Base-by-base conservation (phyloP, 2,329 filamentous ascomycete species). In the Clonostachys solani region DNA sequence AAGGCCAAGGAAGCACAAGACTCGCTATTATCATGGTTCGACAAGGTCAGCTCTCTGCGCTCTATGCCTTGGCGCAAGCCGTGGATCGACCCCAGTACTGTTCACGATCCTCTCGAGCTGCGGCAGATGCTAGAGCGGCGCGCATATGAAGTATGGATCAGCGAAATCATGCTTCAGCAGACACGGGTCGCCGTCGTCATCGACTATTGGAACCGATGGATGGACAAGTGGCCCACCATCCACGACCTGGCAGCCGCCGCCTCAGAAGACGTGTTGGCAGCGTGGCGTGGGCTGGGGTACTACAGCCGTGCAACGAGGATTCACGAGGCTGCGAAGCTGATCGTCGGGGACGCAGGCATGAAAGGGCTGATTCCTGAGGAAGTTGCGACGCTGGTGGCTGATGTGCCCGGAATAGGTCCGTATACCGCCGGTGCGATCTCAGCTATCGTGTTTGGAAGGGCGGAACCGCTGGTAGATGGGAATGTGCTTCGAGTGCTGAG, bases 151-250 rank as follows among this genome's bases (percentile, higher is more conserved):
- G 81, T 85, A 42, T 84, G 81, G 78, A 82, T 85, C 57, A 81
- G 76, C 56, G 81, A 85, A 64, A 78, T 84, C 54, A 85, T 85
- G 81, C 71, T 84, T 12, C 81, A 85, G 60, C 81, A 85, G 62
- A 85, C 81, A 3, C 77, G 81, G 29, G 81, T 85, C 5, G 72
- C 77, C 3, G 76, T 75, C 7, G 81, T 84, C 1, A 76, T 83
- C 17, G 78, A 76, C 43, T 85, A 85, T 59, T 85, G 81, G 77
- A 79, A 75, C 33, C 69, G 68, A 1, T 85, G 81, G 81, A 81
- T 81, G 67, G 67, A 60, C 1, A 72, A 73, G 47, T 85, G 81
- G 80, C 80, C 80, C 1, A 80, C 78, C 0, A 73, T 84, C 4
- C 68, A 71, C 2, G 73, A 77, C 18, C 70, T 85, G 7, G 80